Percentiles rank a stretch among this genome's conserved stretches.
phyloP scores from a whole-genome alignment of 208 protist species.

The Sergeia podlipaevii region DNA sequence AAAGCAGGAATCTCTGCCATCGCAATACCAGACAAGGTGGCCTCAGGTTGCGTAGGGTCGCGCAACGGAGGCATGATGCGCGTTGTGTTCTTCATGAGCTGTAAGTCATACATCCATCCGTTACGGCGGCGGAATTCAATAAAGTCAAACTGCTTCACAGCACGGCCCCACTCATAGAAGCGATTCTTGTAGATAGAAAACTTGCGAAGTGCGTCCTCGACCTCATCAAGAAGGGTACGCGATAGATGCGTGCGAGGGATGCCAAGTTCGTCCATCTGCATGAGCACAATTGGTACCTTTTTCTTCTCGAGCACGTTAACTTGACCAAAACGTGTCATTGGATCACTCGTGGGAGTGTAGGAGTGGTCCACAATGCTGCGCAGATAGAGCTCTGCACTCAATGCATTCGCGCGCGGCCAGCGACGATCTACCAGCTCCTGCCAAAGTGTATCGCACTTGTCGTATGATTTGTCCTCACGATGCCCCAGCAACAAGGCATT shows the following conservation, averaged over 20 bases:
- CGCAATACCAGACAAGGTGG: constrained; percentile 37
- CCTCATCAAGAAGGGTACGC: constrained; percentile 72
- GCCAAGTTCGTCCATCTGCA: constrained; percentile 81
- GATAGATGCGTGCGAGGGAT: constrained; percentile 81
- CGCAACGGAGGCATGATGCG: constrained; percentile 58
- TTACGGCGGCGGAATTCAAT: constrained; percentile 86
- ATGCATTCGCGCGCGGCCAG: constrained; percentile 67
- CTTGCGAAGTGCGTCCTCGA: constrained; percentile 86
- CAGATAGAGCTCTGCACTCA: constrained; percentile 81
- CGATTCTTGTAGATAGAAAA: constrained; percentile 64
- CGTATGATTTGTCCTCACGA: constrained; percentile 64
- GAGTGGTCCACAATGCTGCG: constrained; percentile 85
- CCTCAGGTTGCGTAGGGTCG: constrained; percentile 60
- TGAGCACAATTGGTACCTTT: constrained; percentile 78
- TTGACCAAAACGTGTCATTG: constrained; percentile 70
- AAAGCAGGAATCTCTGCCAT: constrained; percentile 70
- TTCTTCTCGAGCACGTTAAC: constrained; percentile 86
- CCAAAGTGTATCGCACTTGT: constrained; percentile 76
- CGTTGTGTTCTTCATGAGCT: constrained; percentile 79
- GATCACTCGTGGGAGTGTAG: constrained; percentile 70
- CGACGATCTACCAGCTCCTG: constrained; percentile 80
- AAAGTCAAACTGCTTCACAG: constrained; percentile 90
- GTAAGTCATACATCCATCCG: constrained; percentile 88
- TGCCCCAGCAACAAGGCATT: constrained; percentile 82
- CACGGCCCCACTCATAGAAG: constrained; percentile 88